These are phyloP conservation scores for Brassica incana DNA, from an alignment of 345 rosid genomes.

Conservation along the genomic window DNA sequence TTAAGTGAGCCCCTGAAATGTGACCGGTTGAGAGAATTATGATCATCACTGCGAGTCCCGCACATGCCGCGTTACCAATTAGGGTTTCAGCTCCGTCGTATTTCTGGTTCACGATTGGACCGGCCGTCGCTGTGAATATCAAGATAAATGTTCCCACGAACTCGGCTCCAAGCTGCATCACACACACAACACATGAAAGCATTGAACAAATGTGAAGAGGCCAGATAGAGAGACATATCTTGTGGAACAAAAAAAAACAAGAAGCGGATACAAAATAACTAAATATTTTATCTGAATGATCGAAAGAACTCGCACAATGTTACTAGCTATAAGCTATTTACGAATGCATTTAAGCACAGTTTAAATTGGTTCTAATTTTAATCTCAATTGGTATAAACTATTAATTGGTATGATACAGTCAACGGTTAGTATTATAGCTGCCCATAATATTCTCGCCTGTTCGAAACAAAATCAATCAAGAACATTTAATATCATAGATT, in stretches of 20 bases:
- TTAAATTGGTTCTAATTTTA: not conserved
- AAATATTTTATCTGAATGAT: not conserved
- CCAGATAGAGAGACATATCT: not conserved
- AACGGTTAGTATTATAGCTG: not conserved
- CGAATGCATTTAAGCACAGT: not conserved
- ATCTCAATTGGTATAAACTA: not conserved
- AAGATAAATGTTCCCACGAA: constrained; percentile 95
- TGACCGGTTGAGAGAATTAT: constrained; percentile 89
- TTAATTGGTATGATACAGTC: not conserved
- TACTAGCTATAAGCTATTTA: not conserved
- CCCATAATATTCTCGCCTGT: not conserved
- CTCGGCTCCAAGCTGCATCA: constrained; percentile 82
- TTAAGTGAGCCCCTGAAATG: constrained; percentile 94
- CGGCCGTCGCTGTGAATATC: constrained; percentile 89
- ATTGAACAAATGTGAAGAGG: not conserved
- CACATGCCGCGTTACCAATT: constrained; percentile 89
- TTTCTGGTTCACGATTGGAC: constrained; percentile 90
- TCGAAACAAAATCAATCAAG: not conserved
- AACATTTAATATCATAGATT: not conserved
- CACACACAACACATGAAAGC: not conserved
- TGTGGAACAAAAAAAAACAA: not conserved
- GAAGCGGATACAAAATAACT: not conserved
- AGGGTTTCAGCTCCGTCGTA: constrained; percentile 71
- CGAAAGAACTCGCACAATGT: not conserved
- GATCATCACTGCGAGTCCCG: constrained; percentile 95